Base-by-base conservation (phyloP, 768 basidiomycete species). In the Tubosaeta sp. region DNA sequence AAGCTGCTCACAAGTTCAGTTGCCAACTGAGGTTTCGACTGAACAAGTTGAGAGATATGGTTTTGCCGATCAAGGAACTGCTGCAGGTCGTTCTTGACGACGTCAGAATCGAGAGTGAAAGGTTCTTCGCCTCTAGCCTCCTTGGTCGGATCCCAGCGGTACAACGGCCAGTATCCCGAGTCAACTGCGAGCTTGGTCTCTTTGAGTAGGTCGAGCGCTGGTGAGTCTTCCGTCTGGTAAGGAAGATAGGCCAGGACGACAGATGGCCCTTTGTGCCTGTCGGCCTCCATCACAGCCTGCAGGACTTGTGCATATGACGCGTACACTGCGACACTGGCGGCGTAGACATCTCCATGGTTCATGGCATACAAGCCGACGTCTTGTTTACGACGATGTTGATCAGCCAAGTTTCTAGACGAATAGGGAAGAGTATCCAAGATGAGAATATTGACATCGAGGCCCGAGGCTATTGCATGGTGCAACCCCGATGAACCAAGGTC, bases 281-380 rank as follows among this genome's bases (percentile, higher is more conserved):
- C 96, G 4, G 96, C 96, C 64, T 98, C 96, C 50, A 86, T 75
- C 51, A 99, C 64, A 5, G 93, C 81, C 68, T 96, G 94, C 38
- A 98, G 79, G 27, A 95, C 92, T 62, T 97, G 95, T 0, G 87
- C 78, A 67, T 98, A 98, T 16, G 94, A 95, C 24, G 93, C 90
- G 72, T 95, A 98, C 52, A 97, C 86, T 4, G 96, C 96, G 31
- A 95, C 80, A 61, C 90, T 93, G 9, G 94, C 94, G 49, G 96
- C 96, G 66, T 90, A 99, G 52, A 94, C 92, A 64, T 94, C 88
- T 11, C 95, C 95, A 67, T 96, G 88, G 73, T 96, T 98, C 88
- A 98, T 94, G 22, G 95, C 96, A 63, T 99, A 99, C 44, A 99
- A 75, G 3, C 95, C 96, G 45, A 94, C 88, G 68, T 99, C 96